Conservation (phyloP, 2,329 filamentous ascomycete species). For the Dendrostoma leiphaemia region DNA sequence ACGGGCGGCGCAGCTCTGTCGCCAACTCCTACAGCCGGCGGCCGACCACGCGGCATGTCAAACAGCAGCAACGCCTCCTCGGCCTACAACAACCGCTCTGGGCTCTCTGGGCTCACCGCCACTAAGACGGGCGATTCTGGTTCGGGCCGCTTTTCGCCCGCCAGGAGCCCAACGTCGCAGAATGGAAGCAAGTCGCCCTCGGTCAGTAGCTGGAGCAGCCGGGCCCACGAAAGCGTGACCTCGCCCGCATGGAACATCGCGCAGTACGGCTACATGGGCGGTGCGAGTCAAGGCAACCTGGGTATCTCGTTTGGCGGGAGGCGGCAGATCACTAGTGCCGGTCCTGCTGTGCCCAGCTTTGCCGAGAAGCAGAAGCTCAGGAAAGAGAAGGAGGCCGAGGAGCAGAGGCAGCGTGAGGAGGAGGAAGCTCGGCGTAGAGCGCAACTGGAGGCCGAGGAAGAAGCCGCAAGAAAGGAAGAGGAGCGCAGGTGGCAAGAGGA, state of each 20-base stretch:
- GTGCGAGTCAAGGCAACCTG: conserved; percentile 91
- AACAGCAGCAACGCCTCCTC: conserved; percentile 60
- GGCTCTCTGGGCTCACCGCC: conserved; percentile 42
- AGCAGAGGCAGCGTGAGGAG: conserved; percentile 58
- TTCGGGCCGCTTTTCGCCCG: conserved; percentile 59
- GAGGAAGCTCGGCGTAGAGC: conserved; percentile 45
- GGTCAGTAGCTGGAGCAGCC: conserved; percentile 89
- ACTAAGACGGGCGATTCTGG: conserved; percentile 52
- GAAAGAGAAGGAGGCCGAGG: conserved; percentile 56
- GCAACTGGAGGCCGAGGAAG: conserved; percentile 57
- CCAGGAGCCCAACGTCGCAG: conserved; percentile 53
- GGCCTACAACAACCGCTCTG: conserved; percentile 39
- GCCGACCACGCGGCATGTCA: conserved; percentile 47
- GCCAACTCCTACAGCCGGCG: conserved; percentile 45
- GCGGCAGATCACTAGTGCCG: conserved; percentile 85
- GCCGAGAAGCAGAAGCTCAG: conserved; percentile 78
- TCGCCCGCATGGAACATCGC: conserved; percentile 96
- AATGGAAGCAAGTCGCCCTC: conserved; percentile 47
- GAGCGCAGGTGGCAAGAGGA: conserved; percentile 67
- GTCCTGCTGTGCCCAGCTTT: conserved; percentile 74
- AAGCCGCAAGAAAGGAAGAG: conserved; percentile 59
- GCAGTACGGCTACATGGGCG: conserved; percentile 98
- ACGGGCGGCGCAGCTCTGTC: conserved; percentile 50
- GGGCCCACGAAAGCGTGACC: conserved; percentile 74
- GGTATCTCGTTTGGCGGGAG: conserved; percentile 90